Percentiles rank a stretch among this genome's conserved stretches.
These are phyloP conservation scores for Talaromyces piceae DNA, from an alignment of 2,329 filamentous ascomycete species.

Conservation along the genomic window DNA sequence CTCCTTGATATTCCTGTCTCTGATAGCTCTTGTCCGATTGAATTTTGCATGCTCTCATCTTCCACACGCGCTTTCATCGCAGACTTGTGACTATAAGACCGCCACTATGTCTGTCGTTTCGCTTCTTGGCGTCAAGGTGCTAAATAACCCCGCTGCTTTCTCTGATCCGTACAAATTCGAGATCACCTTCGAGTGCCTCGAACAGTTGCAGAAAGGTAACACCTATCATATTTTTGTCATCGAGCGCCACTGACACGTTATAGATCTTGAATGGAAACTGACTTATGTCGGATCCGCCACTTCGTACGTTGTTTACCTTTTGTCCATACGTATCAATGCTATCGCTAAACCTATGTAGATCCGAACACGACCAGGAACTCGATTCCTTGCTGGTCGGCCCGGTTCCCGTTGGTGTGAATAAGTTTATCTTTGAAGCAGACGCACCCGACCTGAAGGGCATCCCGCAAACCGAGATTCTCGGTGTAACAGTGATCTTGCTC, in stretches of 20 bases:
- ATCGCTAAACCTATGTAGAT: slow-evolving; percentile 44
- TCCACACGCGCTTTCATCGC: background rate
- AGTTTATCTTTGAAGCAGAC: slow-evolving; percentile 95
- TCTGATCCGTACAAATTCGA: slow-evolving; percentile 91
- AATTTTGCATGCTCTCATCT: background rate
- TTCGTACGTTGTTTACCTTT: slow-evolving; percentile 56
- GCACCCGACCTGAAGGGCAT: slow-evolving; percentile 85
- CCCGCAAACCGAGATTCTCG: slow-evolving; percentile 88
- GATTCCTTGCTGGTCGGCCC: slow-evolving; percentile 93
- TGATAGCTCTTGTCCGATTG: background rate
- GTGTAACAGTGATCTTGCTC: slow-evolving; percentile 92
- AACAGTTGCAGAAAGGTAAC: slow-evolving; percentile 83
- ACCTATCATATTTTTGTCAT: background rate
- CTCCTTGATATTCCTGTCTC: background rate
- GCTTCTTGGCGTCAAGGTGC: slow-evolving; percentile 86
- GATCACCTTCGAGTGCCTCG: slow-evolving; percentile 97
- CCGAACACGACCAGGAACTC: slow-evolving; percentile 96
- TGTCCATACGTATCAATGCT: slow-evolving; percentile 6
- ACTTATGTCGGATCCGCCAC: slow-evolving; percentile 98
- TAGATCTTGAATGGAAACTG: slow-evolving; percentile 98
- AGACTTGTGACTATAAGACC: background rate
- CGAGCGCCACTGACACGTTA: background rate
- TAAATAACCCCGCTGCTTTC: slow-evolving; percentile 96
- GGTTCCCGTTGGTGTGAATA: slow-evolving; percentile 97
- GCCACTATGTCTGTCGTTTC: slow-evolving; percentile 87